These are phyloP conservation scores for Sarocladium strictum DNA, from an alignment of 2,329 filamentous ascomycete species.

Conservation along the genomic window DNA sequence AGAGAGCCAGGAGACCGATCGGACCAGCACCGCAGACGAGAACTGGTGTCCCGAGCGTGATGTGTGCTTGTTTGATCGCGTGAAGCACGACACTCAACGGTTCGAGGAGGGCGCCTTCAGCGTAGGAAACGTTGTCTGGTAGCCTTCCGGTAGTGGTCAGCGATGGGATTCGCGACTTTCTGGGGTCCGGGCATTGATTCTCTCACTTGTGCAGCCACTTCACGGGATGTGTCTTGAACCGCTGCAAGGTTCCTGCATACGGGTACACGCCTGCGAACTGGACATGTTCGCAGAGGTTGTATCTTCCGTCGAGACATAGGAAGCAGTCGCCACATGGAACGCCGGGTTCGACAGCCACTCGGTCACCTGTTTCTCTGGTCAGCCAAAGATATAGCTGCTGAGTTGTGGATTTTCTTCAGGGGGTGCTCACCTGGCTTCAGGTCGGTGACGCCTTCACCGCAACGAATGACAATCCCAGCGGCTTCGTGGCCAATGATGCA, in stretches of 20 bases:
- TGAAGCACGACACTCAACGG: constrained; percentile 59
- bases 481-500: constrained; percentile 63
- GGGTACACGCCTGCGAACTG: constrained; percentile 53
- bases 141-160: too few species aligned
- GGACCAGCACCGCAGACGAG: constrained; percentile 59
- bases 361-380: constrained; percentile 37
- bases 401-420: neutral
- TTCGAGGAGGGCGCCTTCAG: constrained; percentile 57
- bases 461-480: constrained; percentile 52
- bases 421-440: constrained; percentile 46
- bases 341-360: constrained; percentile 59
- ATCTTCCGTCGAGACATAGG: constrained; percentile 49
- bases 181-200: too few species aligned
- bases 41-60: constrained; percentile 48
- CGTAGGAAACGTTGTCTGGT: constrained; percentile 49
- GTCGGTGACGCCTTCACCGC: constrained; percentile 47
- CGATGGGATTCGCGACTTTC: too few species aligned
- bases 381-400: neutral
- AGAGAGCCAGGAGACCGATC: constrained; percentile 54
- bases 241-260: constrained; percentile 51
- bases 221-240: constrained; percentile 50
- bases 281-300: constrained; percentile 56
- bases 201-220: constrained; percentile 45
- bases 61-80: constrained; percentile 46
- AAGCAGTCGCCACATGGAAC: constrained; percentile 55